Evolutionary conservation across 768 basidiomycete species (phyloP).

Genomic region (Tricholoma terreum): DNA sequence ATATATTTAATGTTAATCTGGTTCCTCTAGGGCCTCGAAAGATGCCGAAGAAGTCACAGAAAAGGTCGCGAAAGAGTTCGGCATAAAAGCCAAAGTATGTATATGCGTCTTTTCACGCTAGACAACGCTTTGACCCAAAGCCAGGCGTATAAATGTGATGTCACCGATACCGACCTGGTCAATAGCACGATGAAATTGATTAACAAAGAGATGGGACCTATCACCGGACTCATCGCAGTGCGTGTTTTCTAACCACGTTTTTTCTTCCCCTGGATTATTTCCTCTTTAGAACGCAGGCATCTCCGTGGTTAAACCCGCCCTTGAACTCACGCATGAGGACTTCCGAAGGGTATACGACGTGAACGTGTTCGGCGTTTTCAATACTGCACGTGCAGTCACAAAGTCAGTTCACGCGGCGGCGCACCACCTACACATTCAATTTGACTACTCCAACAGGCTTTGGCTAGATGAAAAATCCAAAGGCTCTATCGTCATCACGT

Average conservation of each 20-base stretch:
- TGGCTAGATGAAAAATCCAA: conserved; percentile 37
- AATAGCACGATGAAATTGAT: conserved; percentile 45
- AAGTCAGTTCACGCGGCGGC: conserved; percentile 31
- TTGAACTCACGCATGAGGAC: conserved; percentile 54
- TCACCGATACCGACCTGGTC: conserved; percentile 44
- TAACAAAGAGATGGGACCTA: conserved; percentile 43
- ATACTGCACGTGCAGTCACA: conserved; percentile 55
- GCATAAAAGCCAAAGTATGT: conserved; percentile 40
- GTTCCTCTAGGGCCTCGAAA: conserved; percentile 36
- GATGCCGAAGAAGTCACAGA: conserved; percentile 48
- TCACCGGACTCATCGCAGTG: conserved; percentile 58
- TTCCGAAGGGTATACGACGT: conserved; percentile 53
- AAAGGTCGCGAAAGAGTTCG: conserved; percentile 44
- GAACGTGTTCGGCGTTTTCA: conserved; percentile 68
- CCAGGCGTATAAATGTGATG: conserved; percentile 65
- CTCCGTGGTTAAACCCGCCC: conserved; percentile 58
- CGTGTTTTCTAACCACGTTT: conserved; percentile 11
- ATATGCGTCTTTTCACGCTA: not conserved
- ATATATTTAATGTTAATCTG: not conserved
- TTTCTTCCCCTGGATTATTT: not conserved
- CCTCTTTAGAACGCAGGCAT: conserved; percentile 53
- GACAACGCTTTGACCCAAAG: no score
- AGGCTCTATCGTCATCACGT: conserved; percentile 62
- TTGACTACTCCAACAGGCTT: conserved; percentile 27
- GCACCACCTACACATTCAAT: no score